Base-by-base conservation (phyloP, 225 moss, liverwort and hornwort species). In the Polytrichum commune region DNA sequence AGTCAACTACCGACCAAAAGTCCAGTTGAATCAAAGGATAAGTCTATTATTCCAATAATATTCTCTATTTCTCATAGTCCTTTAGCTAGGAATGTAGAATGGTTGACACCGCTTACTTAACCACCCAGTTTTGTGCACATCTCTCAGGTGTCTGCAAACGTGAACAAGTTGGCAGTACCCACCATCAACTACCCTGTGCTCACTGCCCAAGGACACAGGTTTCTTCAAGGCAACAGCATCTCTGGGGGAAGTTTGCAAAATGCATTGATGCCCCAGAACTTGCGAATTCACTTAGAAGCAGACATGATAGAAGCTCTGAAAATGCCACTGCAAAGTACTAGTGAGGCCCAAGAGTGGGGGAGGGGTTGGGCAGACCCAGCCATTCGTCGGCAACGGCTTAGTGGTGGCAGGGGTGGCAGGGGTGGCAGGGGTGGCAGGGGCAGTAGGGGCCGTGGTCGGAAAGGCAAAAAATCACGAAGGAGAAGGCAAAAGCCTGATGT, bases 301-400 rank as follows among this genome's bases (percentile, higher is more conserved):
- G 90, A 92, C 54, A 92, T 90, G 92, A 29, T 84, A 60, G 82
- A 90, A 73, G 92, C 84, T 60, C 73, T 81, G 82, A 78, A 67
- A 62, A 78, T 66, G 33, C 87, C 83, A 27, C 75, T 69, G 54
- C 71, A 70, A 10, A 73, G 19, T 69, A 73, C 66, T n/a, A 72
- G 62, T 23, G 85, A 76, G 56, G 74, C 75, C 6, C 76, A 71
- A 60, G 77, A 82, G 38, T 86, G 88, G 90, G 90, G 89, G 25
- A 81, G 76, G 69, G 87, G 89, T 65, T 91, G 91, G 91, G 87
- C 89, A 29, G 83, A 91, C 69, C 89, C 85, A 18, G 85, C 77
- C 60, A 85, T 73, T 60, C 76, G 87, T 61, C 76, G 72, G 25
- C 90, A 90, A 60, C 84, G 85, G 62, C 75, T 88, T 22, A 66